These are phyloP conservation scores for Gomphus sp. DNA, from an alignment of 1,284 basidiomycete species.

Conservation along the genomic window DNA sequence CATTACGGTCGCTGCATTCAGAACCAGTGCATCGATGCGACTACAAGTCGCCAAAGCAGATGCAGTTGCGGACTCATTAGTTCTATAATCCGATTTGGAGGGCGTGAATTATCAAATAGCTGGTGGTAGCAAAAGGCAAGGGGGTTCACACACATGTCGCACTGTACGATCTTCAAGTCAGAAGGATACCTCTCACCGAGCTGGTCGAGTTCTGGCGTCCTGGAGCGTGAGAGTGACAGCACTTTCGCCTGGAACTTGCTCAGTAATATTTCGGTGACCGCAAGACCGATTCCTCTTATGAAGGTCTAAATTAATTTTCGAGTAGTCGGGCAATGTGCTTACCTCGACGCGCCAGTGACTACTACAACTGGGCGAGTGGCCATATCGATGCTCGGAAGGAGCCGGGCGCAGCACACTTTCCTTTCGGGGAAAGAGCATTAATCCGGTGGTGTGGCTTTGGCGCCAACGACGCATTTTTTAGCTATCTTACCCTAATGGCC, in stretches of 20 bases:
- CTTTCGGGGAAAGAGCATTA: neutral
- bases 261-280: slow-evolving; percentile 55
- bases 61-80: slow-evolving; percentile 48
- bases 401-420: neutral
- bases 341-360: slow-evolving; percentile 75
- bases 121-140: neutral
- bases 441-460: neutral
- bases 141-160: slow-evolving; percentile 48
- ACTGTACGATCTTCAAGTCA: slow-evolving; percentile 48
- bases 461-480: slow-evolving; percentile 17
- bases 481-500: slow-evolving; percentile 39
- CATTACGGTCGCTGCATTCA: slow-evolving; percentile 70
- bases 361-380: slow-evolving; percentile 38
- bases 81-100: slow-evolving; percentile 25
- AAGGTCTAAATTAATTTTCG: slow-evolving; percentile 50
- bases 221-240: slow-evolving; percentile 66
- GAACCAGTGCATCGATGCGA: slow-evolving; percentile 62
- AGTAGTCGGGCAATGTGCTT: slow-evolving; percentile 10
- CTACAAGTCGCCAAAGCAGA: slow-evolving; percentile 46
- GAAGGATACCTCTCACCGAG: slow-evolving; percentile 37
- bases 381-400: neutral
- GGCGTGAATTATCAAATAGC: neutral
- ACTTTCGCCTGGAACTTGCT: slow-evolving; percentile 54
- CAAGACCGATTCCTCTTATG: slow-evolving; percentile 76
- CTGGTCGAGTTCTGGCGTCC: slow-evolving; percentile 49